Percentiles rank a stretch among this genome's conserved stretches.
phyloP scores from a whole-genome alignment of 768 basidiomycete species.

The Cystobasidiopsis lactophilus region DNA sequence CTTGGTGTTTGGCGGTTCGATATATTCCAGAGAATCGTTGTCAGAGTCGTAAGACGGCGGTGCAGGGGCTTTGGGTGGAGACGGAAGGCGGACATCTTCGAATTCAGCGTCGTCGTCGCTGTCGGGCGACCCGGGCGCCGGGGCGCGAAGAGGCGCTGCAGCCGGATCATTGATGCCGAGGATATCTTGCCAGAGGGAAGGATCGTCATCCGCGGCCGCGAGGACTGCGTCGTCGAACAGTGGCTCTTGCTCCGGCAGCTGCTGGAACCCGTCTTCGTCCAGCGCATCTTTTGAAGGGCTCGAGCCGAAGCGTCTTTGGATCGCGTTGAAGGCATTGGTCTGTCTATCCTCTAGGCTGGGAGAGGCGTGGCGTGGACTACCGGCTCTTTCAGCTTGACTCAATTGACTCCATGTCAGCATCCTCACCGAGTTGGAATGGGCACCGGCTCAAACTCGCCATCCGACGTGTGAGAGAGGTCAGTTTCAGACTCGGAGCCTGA shows the following conservation, averaged over 20 bases:
- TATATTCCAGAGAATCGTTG: background rate
- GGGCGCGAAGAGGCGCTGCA: background rate
- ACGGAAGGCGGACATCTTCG: background rate
- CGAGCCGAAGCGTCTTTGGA: conserved; percentile 7
- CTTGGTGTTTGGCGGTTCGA: background rate
- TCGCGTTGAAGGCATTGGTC: conserved; percentile 5
- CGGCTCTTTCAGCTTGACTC: background rate
- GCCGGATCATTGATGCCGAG: background rate
- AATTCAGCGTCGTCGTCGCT: background rate
- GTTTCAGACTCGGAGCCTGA: conserved; percentile 23
- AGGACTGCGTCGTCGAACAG: background rate
- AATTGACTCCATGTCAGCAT: background rate
- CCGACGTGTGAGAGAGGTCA: conserved; percentile 28
- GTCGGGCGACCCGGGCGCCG: background rate
- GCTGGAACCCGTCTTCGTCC: background rate
- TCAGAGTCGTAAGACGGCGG: background rate
- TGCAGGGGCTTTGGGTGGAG: background rate
- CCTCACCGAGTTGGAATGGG: conserved; percentile 4
- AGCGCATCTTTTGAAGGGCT: background rate
- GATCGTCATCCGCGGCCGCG: background rate
- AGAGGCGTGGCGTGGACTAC: background rate
- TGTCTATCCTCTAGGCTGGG: conserved; percentile 10
- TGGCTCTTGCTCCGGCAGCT: background rate
- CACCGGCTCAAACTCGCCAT: conserved; percentile 58
- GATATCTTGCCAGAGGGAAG: background rate